Evolutionary conservation across 1,139 yeast genomes (phyloP).

Genomic region (Ashbya aceris): DNA sequence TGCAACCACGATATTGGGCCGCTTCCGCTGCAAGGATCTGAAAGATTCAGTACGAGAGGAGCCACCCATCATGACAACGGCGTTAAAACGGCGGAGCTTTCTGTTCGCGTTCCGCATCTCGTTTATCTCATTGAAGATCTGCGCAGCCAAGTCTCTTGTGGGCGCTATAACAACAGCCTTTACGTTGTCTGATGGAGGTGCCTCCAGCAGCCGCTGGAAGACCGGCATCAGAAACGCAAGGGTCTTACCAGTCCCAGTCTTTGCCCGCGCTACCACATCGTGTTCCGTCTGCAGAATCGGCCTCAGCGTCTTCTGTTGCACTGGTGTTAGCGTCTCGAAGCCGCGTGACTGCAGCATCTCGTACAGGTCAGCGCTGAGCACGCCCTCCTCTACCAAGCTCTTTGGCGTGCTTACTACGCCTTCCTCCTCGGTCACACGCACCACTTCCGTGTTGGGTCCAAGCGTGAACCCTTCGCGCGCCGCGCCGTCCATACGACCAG

Average conservation of each 20-base stretch:
- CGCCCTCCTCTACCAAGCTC: slow-evolving; percentile 20
- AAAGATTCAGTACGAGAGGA: slow-evolving; percentile 35
- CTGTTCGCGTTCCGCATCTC: slow-evolving; percentile 33
- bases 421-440: too few species aligned
- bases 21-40: slow-evolving; percentile 23
- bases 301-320: slow-evolving; percentile 63
- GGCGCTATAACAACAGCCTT: slow-evolving; percentile 73
- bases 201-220: slow-evolving; percentile 44
- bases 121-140: slow-evolving; percentile 59
- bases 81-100: slow-evolving; percentile 30
- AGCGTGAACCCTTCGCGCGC: too few species aligned
- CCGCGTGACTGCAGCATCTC: slow-evolving; percentile 32
- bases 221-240: slow-evolving; percentile 80
- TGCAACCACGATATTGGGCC: slow-evolving; percentile 59
- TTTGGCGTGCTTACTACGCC: slow-evolving; percentile 4
- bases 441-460: too few species aligned
- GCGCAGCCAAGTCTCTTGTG: slow-evolving; percentile 86
- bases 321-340: slow-evolving; percentile 56
- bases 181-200: slow-evolving; percentile 29
- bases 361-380: slow-evolving; percentile 18
- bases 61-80: slow-evolving; percentile 44
- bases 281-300: slow-evolving; percentile 49
- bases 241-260: slow-evolving; percentile 95
- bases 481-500: too few species aligned
- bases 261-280: slow-evolving; percentile 80